A percentile compares a stretch with the other conserved stretches of the same genome.
Conservation (phyloP, 2,329 filamentous ascomycete genomes). For the Alternaria metachromatica region DNA sequence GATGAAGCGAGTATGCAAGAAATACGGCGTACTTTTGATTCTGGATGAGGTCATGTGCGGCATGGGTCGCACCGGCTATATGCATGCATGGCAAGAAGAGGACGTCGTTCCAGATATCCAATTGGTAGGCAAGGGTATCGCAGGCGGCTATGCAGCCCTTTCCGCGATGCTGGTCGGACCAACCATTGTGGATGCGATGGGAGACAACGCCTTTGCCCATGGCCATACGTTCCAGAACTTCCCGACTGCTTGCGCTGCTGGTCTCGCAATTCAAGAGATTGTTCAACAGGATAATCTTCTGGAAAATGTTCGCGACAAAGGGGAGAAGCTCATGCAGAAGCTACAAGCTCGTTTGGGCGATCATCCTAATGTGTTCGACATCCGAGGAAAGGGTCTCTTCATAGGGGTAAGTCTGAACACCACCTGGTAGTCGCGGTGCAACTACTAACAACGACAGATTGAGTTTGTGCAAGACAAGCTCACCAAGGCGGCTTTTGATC, state of each 20-base stretch:
- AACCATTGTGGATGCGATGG: constrained; percentile 59
- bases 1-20: constrained; percentile 71
- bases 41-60: constrained; percentile 81
- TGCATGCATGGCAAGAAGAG: constrained; percentile 69
- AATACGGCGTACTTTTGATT: constrained; percentile 75
- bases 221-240: constrained; percentile 71
- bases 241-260: constrained; percentile 65
- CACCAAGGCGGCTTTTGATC: constrained; percentile 62
- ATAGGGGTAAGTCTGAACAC: constrained; percentile 57
- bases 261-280: constrained; percentile 67
- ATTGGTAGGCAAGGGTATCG: constrained; percentile 70
- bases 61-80: constrained; percentile 63
- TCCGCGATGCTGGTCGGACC: constrained; percentile 65
- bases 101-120: constrained; percentile 68
- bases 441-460: constrained; percentile 49
- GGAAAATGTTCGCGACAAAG: constrained; percentile 64
- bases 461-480: constrained; percentile 65
- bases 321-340: constrained; percentile 54
- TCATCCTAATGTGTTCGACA: constrained; percentile 64
- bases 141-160: constrained; percentile 67
- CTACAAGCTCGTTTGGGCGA: constrained; percentile 54
- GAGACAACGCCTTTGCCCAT: constrained; percentile 60
- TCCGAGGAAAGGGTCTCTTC: constrained; percentile 67
- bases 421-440: background rate
- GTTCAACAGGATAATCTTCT: constrained; percentile 65